These are phyloP conservation scores for Begonia fuchsioides DNA, from an alignment of 306 rosid species.

Conservation along the genomic window DNA sequence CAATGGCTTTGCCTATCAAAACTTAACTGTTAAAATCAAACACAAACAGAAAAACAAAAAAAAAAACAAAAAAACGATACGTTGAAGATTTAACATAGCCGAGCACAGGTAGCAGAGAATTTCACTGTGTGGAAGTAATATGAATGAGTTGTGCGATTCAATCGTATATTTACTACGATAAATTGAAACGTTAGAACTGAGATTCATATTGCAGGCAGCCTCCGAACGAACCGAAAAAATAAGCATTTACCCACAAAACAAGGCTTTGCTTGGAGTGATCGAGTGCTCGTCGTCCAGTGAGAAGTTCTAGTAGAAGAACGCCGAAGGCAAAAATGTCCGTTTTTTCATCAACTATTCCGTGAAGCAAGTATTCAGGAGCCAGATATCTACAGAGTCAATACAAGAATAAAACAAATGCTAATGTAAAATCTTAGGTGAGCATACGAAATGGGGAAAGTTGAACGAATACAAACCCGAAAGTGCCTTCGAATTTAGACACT, in stretches of 20 bases:
- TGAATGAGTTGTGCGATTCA: too few relatives aligned
- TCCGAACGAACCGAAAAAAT: background rate
- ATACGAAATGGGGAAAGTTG: too few relatives aligned
- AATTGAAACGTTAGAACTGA: too few relatives aligned
- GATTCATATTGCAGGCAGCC: background rate
- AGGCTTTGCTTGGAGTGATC: constrained; percentile 94
- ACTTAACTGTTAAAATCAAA: too few relatives aligned
- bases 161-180: too few relatives aligned
- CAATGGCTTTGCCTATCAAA: constrained; percentile 68
- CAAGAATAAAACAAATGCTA: too few relatives aligned
- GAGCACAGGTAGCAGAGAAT: too few relatives aligned
- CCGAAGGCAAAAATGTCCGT: constrained; percentile 91
- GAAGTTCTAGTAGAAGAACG: constrained; percentile 69
- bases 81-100: background rate
- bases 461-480: constrained; percentile 63
- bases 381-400: constrained; percentile 55
- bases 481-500: constrained; percentile 80
- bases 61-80: too few relatives aligned
- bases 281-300: constrained; percentile 84
- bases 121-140: too few relatives aligned
- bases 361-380: constrained; percentile 85
- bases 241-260: constrained; percentile 74
- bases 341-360: constrained; percentile 93
- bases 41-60: too few relatives aligned
- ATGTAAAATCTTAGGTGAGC: too few relatives aligned